Conservation (phyloP, 495 filamentous ascomycete genomes). For the Hypomontagnella monticulosa region DNA sequence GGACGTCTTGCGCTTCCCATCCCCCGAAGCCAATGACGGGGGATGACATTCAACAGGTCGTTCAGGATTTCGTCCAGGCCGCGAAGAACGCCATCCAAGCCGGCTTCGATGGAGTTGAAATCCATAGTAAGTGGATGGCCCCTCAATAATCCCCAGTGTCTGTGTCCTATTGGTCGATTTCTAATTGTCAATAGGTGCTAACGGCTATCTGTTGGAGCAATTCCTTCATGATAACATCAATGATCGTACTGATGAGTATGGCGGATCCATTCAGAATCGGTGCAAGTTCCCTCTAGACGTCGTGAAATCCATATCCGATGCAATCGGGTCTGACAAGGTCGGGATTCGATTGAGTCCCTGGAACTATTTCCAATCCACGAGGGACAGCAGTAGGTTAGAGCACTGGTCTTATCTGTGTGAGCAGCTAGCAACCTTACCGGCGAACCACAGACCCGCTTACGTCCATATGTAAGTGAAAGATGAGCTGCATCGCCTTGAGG, state of each 20-base stretch:
- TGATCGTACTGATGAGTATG: constrained; percentile 66
- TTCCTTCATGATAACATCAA: constrained; percentile 69
- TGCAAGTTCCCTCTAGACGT: constrained; percentile 66
- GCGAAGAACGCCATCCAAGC: constrained; percentile 68
- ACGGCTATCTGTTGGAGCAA: constrained; percentile 74
- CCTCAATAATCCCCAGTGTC: constrained; percentile 67
- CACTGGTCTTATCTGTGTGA: constrained; percentile 65
- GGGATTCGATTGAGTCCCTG: constrained; percentile 70
- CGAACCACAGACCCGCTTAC: constrained; percentile 45
- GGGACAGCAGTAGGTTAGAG: constrained; percentile 59
- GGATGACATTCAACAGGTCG: constrained; percentile 62
- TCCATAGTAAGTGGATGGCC: constrained; percentile 73
- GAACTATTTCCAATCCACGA: constrained; percentile 70
- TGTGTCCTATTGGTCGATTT: constrained; percentile 52
- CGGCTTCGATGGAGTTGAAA: constrained; percentile 78
- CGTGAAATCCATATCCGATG: constrained; percentile 62
- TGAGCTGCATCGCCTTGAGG: constrained; percentile 56
- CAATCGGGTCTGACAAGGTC: constrained; percentile 65
- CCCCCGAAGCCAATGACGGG: constrained; percentile 62
- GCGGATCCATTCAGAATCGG: constrained; percentile 69
- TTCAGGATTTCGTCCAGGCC: constrained; percentile 65
- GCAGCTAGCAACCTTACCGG: constrained; percentile 46
- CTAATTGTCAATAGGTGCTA: constrained; percentile 59
- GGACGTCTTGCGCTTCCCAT: constrained; percentile 51
- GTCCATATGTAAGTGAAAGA: constrained; percentile 52